Evolutionary conservation across 495 filamentous ascomycete genomes (phyloP).

Genomic region (Penicillium lividum): DNA sequence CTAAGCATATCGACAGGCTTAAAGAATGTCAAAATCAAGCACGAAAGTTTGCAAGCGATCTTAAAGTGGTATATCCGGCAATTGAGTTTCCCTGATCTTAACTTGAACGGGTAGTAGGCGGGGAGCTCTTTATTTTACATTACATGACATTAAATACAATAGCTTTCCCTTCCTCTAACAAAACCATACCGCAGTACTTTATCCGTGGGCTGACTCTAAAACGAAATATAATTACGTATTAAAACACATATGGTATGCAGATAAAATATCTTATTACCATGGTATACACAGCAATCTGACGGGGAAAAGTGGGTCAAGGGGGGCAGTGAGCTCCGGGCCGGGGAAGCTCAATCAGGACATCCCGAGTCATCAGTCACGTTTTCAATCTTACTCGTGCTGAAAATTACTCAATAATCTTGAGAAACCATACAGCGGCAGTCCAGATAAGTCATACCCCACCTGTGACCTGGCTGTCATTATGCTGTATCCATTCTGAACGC

Average conservation of each 20-base stretch:
- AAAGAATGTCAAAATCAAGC: background rate
- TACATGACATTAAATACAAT: background rate
- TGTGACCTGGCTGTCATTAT: background rate
- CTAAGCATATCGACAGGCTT: background rate
- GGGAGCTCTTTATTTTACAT: background rate
- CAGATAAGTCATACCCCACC: background rate
- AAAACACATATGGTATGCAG: background rate
- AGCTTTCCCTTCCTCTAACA: background rate
- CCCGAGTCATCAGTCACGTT: background rate
- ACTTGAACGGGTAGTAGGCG: background rate
- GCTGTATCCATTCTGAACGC: background rate
- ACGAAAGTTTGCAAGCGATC: background rate
- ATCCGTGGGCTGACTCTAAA: no score
- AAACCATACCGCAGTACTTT: background rate
- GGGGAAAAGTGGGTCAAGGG: background rate
- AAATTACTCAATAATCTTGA: background rate
- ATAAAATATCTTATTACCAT: background rate
- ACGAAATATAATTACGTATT: background rate
- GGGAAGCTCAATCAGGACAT: background rate
- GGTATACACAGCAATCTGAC: background rate
- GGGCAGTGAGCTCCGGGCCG: background rate
- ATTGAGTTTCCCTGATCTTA: constrained; percentile 1
- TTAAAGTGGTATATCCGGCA: background rate
- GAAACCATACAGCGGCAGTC: background rate
- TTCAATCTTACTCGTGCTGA: background rate